Evolutionary conservation across 176 grass and related monocot genomes (phyloP), one percentile per base, ranked within the genome.

Genomic region (Triticum monococcum): DNA sequence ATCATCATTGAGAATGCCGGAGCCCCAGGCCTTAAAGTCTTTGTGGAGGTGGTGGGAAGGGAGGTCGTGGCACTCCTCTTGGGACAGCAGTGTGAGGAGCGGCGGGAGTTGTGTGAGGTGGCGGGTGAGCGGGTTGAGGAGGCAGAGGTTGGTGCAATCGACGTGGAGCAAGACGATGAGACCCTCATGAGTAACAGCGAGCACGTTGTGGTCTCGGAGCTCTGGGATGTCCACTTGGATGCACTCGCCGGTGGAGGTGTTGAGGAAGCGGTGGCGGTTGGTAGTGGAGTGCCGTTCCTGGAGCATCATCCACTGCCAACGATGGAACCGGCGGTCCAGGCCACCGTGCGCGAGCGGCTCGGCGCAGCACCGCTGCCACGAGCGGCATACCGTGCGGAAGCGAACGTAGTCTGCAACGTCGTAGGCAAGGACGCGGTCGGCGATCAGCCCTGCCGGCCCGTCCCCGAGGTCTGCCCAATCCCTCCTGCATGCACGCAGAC

Each of bases 281-380:
- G 2, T 28, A 6, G 5, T 0, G 62, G 16, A 4, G 2, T 0
- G 0, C 3, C 5, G 0, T 11, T 13, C 11, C 23, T 5, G 26
- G 11, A 83, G 22, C 33, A 83, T 72, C 56, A 41, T 32, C 81
- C 81, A 70, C 67, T 33, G 7, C 1, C 67, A 11, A 1, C 32
- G 67, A 37, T 36, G 67, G 32, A 69, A 37, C 67, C 67, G 8
- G 67, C 67, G 32, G 32, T 69, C 67, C 16, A 69, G 67, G 3
- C 32, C 8, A 3, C 32, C 4, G 17, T 36, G 16, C 8, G 8
- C 67, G 9, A 3, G 33, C 1, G 67, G 67, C 8, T 9, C 8
- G 2, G 3, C 3, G 32, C 17, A 22, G 4, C 32, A 36, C 17
- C 3, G 67, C 8, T 7, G 67, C 67, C 67, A 69, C 1, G 32